Base-by-base conservation (phyloP, 148 eudicot genomes). In the Cornus controversa region DNA sequence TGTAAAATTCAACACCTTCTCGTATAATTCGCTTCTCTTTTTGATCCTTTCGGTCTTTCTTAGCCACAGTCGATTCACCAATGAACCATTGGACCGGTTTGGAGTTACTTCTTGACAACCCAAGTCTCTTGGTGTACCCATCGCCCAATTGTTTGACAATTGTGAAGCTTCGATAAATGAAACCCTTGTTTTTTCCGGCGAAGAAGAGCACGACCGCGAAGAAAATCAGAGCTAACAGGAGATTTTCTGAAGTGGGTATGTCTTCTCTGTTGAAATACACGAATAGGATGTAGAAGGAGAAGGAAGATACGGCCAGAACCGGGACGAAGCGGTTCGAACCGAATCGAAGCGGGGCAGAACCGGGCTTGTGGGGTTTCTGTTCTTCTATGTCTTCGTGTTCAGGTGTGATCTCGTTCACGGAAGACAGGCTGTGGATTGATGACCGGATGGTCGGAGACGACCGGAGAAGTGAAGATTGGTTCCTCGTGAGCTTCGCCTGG, bases 391-490 rank as follows among this genome's bases (percentile, higher is more conserved):
- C 89, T 24, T 80, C 81, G 6, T 77, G 74, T 24, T 82, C 85
- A 47, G 74, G 73, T 60, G 76, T 3, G 69, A 81, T 80, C 82
- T 82, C 87, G 82, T 45, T 76, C 29, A 85, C 84, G 53, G 84
- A 83, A 20, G 91, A 75, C 0, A 86, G 77, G 78, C 93, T 92
- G 8, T 92, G 94, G 80, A 89, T 88, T 29, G 97, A 90, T 10
- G 98, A 94, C 83, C 94, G 80, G 85, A 91, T 73, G 77, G 97
- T 88, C 26, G 98, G 94, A 5, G 98, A 90, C 29, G 93, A 92
- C 29, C 97, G 94, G 84, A 92, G 94, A 36, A 92, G 91, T 25
- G 97, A 94, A 14, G 98, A 94, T 37, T 89, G 87, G 3, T 93
- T 88, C 66, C 94, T 84, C 2, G 88, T 92, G 20, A 94, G 90